These are phyloP conservation scores for Medicago lupulina DNA, from an alignment of 306 rosid genomes.

Conservation along the genomic window DNA sequence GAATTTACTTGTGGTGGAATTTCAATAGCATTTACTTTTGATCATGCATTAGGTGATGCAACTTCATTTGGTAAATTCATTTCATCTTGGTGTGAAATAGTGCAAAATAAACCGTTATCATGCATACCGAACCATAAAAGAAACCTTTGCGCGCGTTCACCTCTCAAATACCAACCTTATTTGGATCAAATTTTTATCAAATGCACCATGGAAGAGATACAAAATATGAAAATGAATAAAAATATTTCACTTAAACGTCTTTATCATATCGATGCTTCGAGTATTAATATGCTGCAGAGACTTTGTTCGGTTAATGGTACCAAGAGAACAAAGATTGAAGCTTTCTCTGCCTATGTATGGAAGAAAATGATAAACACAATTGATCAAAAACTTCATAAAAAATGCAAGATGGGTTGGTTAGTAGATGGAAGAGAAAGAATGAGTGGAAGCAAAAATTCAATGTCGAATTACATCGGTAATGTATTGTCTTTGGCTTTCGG, in stretches of 20 bases:
- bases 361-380: slow-evolving; percentile 59
- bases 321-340: slow-evolving; percentile 77
- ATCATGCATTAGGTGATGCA: slow-evolving; percentile 90
- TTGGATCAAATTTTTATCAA: slow-evolving; percentile 66
- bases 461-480: slow-evolving; percentile 84
- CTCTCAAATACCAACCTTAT: slow-evolving; percentile 66
- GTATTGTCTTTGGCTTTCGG: slow-evolving; percentile 72
- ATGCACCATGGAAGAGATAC: slow-evolving; percentile 79
- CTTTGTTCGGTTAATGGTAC: slow-evolving; percentile 57
- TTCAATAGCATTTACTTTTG: slow-evolving; percentile 80
- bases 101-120: slow-evolving; percentile 58
- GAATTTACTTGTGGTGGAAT: slow-evolving; percentile 69
- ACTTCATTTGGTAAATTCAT: slow-evolving; percentile 78
- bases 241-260: slow-evolving; percentile 60
- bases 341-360: slow-evolving; percentile 87
- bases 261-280: slow-evolving; percentile 60
- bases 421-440: slow-evolving; percentile 74
- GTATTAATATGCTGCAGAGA: slow-evolving; percentile 63
- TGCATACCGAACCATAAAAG: slow-evolving; percentile 65
- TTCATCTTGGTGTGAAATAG: slow-evolving; percentile 71
- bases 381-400: slow-evolving; percentile 47
- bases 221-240: slow-evolving; percentile 57
- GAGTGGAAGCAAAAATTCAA: slow-evolving; percentile 30
- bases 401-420: slow-evolving; percentile 89
- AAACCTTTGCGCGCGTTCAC: slow-evolving; percentile 63